Evolutionary conservation across 2,329 filamentous ascomycete species (phyloP), one percentile per base, ranked within the genome.

Genomic region (Sordariomycetes sp.): DNA sequence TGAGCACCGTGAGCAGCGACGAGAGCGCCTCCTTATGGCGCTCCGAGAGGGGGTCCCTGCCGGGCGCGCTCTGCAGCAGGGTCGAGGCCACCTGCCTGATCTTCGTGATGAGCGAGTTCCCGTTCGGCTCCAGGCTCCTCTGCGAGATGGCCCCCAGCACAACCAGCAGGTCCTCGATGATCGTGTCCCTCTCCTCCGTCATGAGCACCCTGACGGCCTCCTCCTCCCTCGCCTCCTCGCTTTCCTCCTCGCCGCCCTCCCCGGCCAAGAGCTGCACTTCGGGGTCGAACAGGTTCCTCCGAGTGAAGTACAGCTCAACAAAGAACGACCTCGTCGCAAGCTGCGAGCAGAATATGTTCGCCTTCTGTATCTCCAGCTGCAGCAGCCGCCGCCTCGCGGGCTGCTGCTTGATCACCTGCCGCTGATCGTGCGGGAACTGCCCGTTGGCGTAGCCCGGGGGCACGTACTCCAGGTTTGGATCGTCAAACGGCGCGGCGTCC

Each of bases 321-420:
- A 93, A 84, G 68, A 90, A 92, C 0, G 89, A 93, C 25, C 91
- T 81, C 0, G 90, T 95, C 2, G 86, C 85, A 11, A 96, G 76
- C 65, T 91, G 87, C 6, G 87, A 93, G 2, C 86, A 84, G 67
- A 93, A 90, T 46, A 96, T 89, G 69, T 96, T 96, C 7, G 90
- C 89, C 68, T 95, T 96, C 69, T 96, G 90, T 34, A 96, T 94
- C 71, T 96, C 91, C 63, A 86, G 90, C 67, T 94, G 89, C 4
- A 91, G 69, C 58, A 79, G 75, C 1, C 82, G 77, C 2, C 81
- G 77, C 2, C 76, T 74, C 28, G 72, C 68, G 1, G 79, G 76
- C 28, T 82, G 73, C 22, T 73, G 70, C 58, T 76, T 76, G 59
- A 82, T 74, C 8, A 75, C 70, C 46, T 74, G 76, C 50, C 79